These are phyloP conservation scores for Xerophyta viscosa DNA, from an alignment of 106 monocot genomes.

Conservation along the genomic window DNA sequence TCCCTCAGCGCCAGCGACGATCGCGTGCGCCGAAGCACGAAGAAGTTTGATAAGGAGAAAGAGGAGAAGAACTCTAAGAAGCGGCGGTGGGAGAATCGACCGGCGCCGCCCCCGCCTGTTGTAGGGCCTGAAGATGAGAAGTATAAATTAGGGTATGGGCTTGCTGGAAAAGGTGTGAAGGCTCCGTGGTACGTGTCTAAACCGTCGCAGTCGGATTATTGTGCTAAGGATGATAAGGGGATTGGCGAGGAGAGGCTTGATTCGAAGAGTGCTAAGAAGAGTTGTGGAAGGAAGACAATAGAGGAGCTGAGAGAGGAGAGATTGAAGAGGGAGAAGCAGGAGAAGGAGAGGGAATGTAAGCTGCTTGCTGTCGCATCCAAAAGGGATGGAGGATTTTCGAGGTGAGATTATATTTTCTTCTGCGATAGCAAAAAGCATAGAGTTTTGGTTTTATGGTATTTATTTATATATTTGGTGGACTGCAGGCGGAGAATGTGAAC, in stretches of 20 bases:
- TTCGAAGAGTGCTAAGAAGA: conserved; percentile 19
- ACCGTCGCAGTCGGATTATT: conserved; percentile 1
- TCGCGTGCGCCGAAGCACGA: too few species aligned
- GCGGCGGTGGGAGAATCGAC: conserved; percentile 34
- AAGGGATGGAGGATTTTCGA: conserved; percentile 10
- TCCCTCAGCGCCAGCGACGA: conserved; percentile 20
- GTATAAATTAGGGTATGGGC: conserved; percentile 73
- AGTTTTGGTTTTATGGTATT: not conserved
- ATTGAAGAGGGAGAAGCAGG: conserved; percentile 33
- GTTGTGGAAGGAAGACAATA: conserved; percentile 25
- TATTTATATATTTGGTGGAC: not conserved
- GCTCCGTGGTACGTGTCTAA: conserved; percentile 70
- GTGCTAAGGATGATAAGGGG: conserved; percentile 3
- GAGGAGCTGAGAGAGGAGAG: conserved; percentile 51
- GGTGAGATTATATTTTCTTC: not conserved
- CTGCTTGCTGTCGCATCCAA: conserved; percentile 3
- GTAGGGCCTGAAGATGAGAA: conserved; percentile 84
- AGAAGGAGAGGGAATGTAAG: conserved; percentile 25
- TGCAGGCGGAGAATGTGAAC: conserved; percentile 2
- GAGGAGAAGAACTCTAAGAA: conserved; percentile 12
- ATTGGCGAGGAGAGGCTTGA: not conserved
- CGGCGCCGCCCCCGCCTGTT: conserved; percentile 5
- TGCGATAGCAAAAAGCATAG: too few species aligned
- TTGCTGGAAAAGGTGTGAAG: conserved; percentile 88
- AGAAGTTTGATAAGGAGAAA: not conserved